phyloP scores from a whole-genome alignment of 805 yeast genomes.

The Saturnispora sanitii region DNA sequence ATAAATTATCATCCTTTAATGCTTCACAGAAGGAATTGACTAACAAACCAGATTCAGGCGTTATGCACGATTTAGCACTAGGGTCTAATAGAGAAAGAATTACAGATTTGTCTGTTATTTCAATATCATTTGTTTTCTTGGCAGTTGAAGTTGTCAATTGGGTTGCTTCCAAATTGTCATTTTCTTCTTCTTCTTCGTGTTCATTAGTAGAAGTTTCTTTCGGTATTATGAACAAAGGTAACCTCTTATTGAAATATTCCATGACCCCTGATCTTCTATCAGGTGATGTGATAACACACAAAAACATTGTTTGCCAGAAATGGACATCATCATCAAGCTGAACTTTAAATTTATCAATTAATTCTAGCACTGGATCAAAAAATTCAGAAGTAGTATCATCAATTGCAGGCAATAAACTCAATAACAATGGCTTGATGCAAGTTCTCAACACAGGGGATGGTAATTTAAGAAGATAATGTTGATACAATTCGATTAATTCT shows the following conservation, averaged over 20 bases:
- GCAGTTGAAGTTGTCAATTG: background rate
- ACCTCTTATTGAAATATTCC: constrained; percentile 55
- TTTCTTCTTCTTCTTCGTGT: background rate
- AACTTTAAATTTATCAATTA: constrained; percentile 51
- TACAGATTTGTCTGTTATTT: constrained; percentile 17
- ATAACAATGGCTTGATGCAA: constrained; percentile 57
- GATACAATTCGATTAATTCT: constrained; percentile 53
- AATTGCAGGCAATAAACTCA: constrained; percentile 74
- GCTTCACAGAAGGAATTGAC: constrained; percentile 67
- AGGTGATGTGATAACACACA: constrained; percentile 65
- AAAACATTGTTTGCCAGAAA: constrained; percentile 80
- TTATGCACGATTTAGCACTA: constrained; percentile 48
- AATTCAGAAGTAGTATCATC: constrained; percentile 90
- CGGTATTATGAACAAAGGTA: constrained; percentile 45
- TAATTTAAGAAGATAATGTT: constrained; percentile 42
- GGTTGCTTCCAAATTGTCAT: constrained; percentile 9
- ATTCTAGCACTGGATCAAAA: constrained; percentile 46
- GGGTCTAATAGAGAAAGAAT: constrained; percentile 21
- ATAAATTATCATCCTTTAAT: constrained; percentile 51
- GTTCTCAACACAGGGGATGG: constrained; percentile 40
- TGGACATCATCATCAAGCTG: constrained; percentile 56
- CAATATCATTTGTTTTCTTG: background rate
- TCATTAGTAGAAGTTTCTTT: too few relatives aligned
- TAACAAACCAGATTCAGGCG: constrained; percentile 73
- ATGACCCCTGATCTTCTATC: constrained; percentile 81